Evolutionary conservation across 805 yeast species (phyloP).

Genomic region (Kazachstania kunashirensis): DNA sequence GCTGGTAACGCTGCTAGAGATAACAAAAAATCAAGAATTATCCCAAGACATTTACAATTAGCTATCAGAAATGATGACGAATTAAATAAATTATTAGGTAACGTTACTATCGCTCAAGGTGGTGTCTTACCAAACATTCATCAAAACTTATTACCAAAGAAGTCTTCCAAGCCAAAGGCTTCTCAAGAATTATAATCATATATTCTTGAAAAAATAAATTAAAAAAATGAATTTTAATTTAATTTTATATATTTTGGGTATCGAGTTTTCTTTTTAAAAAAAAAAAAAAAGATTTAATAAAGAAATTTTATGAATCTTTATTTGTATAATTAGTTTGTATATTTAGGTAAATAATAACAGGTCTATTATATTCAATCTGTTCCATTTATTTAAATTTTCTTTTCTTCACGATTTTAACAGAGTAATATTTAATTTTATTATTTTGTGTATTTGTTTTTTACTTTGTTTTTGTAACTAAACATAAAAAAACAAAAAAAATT

Average conservation of each 20-base stretch:
- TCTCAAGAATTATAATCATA: constrained; percentile 56
- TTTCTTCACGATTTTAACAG: too few relatives aligned
- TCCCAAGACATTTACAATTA: constrained; percentile 96
- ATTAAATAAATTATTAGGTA: constrained; percentile 83
- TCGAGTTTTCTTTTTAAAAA: not conserved
- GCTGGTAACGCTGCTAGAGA: constrained; percentile 99
- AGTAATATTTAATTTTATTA: too few relatives aligned
- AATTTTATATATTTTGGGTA: not conserved
- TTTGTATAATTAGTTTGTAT: not conserved
- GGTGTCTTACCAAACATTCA: constrained; percentile 98
- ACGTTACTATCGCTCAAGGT: constrained; percentile 97
- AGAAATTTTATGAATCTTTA: not conserved
- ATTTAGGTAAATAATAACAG: constrained; percentile 1
- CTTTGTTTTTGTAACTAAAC: too few relatives aligned
- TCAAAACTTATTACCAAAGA: constrained; percentile 82
- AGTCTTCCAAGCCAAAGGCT: constrained; percentile 52
- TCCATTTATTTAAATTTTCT: too few relatives aligned
- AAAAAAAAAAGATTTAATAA: not conserved
- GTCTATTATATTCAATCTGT: not conserved
- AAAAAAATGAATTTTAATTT: not conserved
- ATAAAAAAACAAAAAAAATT: too few relatives aligned
- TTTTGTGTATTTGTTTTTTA: too few relatives aligned
- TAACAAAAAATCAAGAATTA: constrained; percentile 97
- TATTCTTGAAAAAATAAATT: not conserved
- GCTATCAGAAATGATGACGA: constrained; percentile 99